phyloP scores from a whole-genome alignment of 2,329 filamentous ascomycete species.

The Alternaria solani region DNA sequence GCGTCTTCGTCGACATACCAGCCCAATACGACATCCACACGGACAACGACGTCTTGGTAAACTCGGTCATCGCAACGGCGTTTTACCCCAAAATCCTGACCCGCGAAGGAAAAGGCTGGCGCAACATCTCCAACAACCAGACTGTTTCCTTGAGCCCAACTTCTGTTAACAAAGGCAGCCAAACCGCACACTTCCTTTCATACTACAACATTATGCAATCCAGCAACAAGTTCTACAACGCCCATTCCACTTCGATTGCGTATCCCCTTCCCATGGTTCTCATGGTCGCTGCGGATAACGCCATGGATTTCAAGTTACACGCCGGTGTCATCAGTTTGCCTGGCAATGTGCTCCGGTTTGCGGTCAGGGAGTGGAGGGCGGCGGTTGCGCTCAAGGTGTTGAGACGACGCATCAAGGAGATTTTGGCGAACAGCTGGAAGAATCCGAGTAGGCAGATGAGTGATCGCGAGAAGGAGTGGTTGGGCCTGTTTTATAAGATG shows the following conservation, averaged over 20 bases:
- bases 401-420: constrained; percentile 75
- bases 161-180: constrained; percentile 80
- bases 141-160: constrained; percentile 85
- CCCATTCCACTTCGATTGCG: constrained; percentile 73
- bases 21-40: constrained; percentile 77
- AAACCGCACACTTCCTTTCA: constrained; percentile 76
- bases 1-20: constrained; percentile 85
- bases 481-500: constrained; percentile 47
- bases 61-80: constrained; percentile 87
- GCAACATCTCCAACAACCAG: constrained; percentile 94
- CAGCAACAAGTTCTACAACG: constrained; percentile 82
- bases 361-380: constrained; percentile 86
- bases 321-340: constrained; percentile 87
- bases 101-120: constrained; percentile 84
- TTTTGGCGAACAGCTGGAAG: constrained; percentile 76
- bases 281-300: constrained; percentile 75
- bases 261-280: constrained; percentile 77
- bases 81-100: constrained; percentile 95
- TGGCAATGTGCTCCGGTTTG: constrained; percentile 84
- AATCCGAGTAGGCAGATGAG: constrained; percentile 51
- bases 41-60: constrained; percentile 78
- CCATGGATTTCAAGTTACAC: constrained; percentile 85
- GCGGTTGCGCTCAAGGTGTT: constrained; percentile 89
- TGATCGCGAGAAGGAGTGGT: constrained; percentile 54
- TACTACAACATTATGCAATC: constrained; percentile 99